These are phyloP conservation scores for Mrakia blollopis DNA, from an alignment of 768 basidiomycete genomes.

Conservation along the genomic window DNA sequence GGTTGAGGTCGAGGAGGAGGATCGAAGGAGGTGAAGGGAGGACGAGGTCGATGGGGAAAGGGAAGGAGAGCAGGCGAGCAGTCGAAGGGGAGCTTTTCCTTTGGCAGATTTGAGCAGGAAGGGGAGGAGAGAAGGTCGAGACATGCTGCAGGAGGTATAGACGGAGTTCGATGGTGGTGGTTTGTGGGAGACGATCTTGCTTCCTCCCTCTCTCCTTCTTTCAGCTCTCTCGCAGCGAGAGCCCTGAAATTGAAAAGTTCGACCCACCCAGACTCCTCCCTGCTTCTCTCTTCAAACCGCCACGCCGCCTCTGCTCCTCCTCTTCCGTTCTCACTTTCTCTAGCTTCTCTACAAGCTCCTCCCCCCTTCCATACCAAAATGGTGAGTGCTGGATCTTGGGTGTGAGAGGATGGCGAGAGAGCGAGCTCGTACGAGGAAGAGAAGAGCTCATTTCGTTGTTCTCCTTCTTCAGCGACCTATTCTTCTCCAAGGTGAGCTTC, in stretches of 20 bases:
- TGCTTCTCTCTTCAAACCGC: background rate
- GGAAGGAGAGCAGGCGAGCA: background rate
- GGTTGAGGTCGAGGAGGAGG: background rate
- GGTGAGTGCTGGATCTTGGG: background rate
- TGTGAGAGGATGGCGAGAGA: background rate
- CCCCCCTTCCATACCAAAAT: background rate
- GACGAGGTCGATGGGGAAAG: background rate
- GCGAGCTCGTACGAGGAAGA: background rate
- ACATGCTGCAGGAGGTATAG: background rate
- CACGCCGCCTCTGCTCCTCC: background rate
- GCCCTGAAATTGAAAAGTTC: background rate
- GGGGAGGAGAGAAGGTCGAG: background rate
- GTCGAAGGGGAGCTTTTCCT: conserved; percentile 1
- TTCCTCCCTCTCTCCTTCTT: background rate
- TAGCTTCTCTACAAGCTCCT: background rate
- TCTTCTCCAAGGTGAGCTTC: conserved; percentile 26
- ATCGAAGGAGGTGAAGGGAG: background rate
- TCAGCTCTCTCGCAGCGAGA: no score
- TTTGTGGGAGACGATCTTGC: background rate
- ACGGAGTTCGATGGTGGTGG: background rate
- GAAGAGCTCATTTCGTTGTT: conserved; percentile 8
- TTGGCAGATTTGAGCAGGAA: background rate
- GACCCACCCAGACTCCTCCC: background rate
- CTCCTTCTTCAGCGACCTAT: conserved; percentile 25
- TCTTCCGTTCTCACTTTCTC: background rate